Percentiles rank a stretch among this genome's conserved stretches.
Conservation (phyloP, 495 filamentous ascomycete species). For the Daldinia concentrica region DNA sequence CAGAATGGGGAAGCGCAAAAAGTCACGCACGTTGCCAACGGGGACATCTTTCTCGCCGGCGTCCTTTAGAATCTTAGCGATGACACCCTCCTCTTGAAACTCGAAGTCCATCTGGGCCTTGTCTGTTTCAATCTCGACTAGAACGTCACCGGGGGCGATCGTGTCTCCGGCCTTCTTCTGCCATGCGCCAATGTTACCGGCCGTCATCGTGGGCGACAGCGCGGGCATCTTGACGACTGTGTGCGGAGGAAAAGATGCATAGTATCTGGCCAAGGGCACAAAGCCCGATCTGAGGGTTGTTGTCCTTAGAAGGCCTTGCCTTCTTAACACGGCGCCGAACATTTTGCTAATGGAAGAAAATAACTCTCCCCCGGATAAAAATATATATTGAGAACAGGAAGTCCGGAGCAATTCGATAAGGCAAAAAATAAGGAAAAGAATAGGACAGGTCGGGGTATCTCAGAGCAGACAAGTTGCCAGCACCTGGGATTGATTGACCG, state of each 20-base stretch:
- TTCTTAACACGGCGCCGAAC: slow-evolving; percentile 63
- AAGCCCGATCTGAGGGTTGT: slow-evolving; percentile 53
- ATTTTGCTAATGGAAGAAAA: slow-evolving; percentile 54
- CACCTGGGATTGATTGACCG: slow-evolving; percentile 45
- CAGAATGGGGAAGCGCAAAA: slow-evolving; percentile 35
- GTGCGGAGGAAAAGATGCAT: slow-evolving; percentile 84
- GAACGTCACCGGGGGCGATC: slow-evolving; percentile 91
- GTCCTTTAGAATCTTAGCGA: slow-evolving; percentile 95
- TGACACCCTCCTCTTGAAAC: slow-evolving; percentile 96
- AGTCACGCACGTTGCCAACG: slow-evolving; percentile 85
- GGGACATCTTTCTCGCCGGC: slow-evolving; percentile 93
- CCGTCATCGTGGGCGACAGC: slow-evolving; percentile 95
- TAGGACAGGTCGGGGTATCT: slow-evolving; percentile 37
- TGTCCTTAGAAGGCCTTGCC: slow-evolving; percentile 61
- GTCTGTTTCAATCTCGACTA: slow-evolving; percentile 99
- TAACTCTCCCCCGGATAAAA: slow-evolving; percentile 40
- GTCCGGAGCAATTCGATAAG: slow-evolving; percentile 39
- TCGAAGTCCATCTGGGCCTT: slow-evolving; percentile 99
- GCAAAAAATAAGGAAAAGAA: slow-evolving; percentile 31
- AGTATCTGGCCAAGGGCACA: slow-evolving; percentile 64
- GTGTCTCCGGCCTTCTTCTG: slow-evolving; percentile 94
- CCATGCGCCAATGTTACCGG: slow-evolving; percentile 97
- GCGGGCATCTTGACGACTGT: slow-evolving; percentile 97
- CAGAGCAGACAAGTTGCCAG: slow-evolving; percentile 43
- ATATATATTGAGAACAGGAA: slow-evolving; percentile 23